Percentiles rank a stretch among this genome's conserved stretches.
These are phyloP conservation scores for Apiospora aurea DNA, from an alignment of 2,329 filamentous ascomycete genomes.

Conservation along the genomic window DNA sequence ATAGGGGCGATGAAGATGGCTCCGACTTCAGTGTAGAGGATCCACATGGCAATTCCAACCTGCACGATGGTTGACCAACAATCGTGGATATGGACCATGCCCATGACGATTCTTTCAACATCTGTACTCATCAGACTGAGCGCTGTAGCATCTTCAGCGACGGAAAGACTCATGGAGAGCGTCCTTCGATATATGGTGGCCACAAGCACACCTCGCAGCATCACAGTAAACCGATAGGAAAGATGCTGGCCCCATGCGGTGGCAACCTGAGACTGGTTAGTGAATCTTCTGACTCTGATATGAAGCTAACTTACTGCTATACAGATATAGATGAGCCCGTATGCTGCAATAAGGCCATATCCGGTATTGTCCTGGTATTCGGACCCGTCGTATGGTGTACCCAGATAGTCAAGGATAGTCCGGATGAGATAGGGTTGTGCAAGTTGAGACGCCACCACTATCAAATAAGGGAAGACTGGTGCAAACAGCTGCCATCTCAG, in stretches of 20 bases:
- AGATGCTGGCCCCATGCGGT: constrained; percentile 1
- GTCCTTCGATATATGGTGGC: constrained; percentile 9
- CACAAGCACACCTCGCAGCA: constrained; percentile 19
- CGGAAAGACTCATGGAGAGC: constrained; percentile 13
- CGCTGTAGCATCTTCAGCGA: constrained; percentile 15
- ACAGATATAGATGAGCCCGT: constrained; percentile 3
- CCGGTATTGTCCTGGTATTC: constrained; percentile 22
- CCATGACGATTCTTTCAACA: constrained; percentile 27
- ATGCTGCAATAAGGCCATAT: neutral
- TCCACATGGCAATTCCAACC: constrained; percentile 28
- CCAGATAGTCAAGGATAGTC: constrained; percentile 29
- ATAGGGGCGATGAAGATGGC: constrained; percentile 27
- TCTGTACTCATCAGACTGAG: constrained; percentile 27
- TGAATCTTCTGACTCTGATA: neutral
- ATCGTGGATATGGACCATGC: constrained; percentile 25
- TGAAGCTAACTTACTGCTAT: neutral
- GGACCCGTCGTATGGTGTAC: constrained; percentile 22
- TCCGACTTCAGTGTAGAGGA: constrained; percentile 27
- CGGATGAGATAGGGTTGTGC: constrained; percentile 43
- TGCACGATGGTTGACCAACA: constrained; percentile 26
- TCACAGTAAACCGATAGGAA: neutral
- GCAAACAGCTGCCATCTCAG: constrained; percentile 28
- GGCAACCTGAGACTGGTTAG: neutral
- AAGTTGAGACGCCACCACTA: constrained; percentile 39
- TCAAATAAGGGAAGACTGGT: constrained; percentile 37